Percentiles rank a stretch among this genome's conserved stretches.
Conservation (phyloP, 1,284 basidiomycete species). For the Cyathus olla region DNA sequence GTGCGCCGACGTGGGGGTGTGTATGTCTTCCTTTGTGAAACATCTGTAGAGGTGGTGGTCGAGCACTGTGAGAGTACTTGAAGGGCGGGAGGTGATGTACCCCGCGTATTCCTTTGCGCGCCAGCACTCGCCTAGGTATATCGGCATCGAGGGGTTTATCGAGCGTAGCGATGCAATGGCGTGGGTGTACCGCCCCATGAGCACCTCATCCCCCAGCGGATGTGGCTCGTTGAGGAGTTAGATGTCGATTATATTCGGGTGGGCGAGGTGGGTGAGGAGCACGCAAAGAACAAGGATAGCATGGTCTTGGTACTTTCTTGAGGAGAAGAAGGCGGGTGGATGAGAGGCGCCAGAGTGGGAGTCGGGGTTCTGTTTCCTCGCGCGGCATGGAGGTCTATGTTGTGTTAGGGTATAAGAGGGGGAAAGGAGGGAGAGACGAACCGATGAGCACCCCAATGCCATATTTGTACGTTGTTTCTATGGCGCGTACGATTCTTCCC, state of each 20-base stretch:
- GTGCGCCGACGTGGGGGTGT: constrained; percentile 69
- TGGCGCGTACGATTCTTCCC: constrained; percentile 74
- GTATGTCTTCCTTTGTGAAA: constrained; percentile 75
- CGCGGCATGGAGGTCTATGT: constrained; percentile 79
- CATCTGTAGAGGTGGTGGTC: constrained; percentile 93
- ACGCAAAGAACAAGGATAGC: constrained; percentile 63
- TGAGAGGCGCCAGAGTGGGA: constrained; percentile 73
- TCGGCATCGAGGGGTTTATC: constrained; percentile 65
- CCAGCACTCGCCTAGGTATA: constrained; percentile 88
- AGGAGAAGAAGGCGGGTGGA: constrained; percentile 64
- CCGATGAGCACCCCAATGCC: constrained; percentile 88
- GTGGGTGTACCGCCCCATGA: constrained; percentile 75
- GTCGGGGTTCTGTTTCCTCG: constrained; percentile 82
- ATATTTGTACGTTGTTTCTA: constrained; percentile 69
- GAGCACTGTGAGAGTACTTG: constrained; percentile 64
- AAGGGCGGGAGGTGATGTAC: constrained; percentile 54
- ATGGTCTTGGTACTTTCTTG: constrained; percentile 62
- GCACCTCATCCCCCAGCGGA: constrained; percentile 56
- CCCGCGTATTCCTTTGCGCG: constrained; percentile 74
- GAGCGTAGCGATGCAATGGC: constrained; percentile 68
- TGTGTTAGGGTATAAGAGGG: too few relatives aligned
- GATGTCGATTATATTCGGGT: constrained; percentile 78
- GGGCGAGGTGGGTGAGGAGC: constrained; percentile 51
- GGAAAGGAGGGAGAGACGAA: constrained; percentile 33
- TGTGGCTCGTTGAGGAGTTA: constrained; percentile 89